Percentiles rank a stretch among this genome's conserved stretches.
Conservation (phyloP, 345 rosid genomes). For the Xanthoceras sorbifolium region DNA sequence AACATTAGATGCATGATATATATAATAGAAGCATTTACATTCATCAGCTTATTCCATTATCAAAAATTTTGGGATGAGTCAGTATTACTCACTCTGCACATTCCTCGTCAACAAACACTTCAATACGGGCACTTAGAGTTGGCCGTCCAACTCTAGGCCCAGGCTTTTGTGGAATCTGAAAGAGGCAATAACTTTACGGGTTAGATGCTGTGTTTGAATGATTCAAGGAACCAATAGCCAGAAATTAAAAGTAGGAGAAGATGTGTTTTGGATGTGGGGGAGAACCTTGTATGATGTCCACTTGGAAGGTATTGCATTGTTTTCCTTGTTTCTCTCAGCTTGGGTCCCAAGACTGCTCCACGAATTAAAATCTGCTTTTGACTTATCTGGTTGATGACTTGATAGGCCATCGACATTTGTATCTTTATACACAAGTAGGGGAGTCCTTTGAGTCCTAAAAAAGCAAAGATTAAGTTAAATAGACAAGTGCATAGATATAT, state of each 20-base stretch:
- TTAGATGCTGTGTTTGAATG: constrained; percentile 10
- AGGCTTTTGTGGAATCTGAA: constrained; percentile 69
- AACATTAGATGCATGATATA: neutral
- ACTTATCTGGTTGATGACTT: constrained; percentile 42
- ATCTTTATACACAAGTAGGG: constrained; percentile 68
- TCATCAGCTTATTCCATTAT: neutral
- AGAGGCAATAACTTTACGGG: constrained; percentile 14
- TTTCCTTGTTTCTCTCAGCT: constrained; percentile 94
- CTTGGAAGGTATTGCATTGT: constrained; percentile 66
- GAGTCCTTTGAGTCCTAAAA: constrained; percentile 48
- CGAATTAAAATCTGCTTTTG: constrained; percentile 47
- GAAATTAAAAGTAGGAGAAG: neutral
- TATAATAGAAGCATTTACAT: neutral
- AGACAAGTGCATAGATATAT: neutral
- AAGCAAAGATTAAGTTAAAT: neutral
- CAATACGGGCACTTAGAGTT: constrained; percentile 49
- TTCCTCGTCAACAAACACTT: constrained; percentile 85
- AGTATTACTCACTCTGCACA: constrained; percentile 55
- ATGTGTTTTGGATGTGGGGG: neutral
- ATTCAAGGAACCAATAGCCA: neutral
- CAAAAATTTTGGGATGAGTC: neutral
- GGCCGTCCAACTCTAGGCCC: constrained; percentile 42
- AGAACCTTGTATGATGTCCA: constrained; percentile 83
- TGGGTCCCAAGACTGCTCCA: constrained; percentile 72
- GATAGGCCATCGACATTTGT: constrained; percentile 31